Percentiles rank a stretch among this genome's conserved stretches.
These are phyloP conservation scores for Diospyros lotus DNA, from an alignment of 148 eudicot species.

Conservation along the genomic window DNA sequence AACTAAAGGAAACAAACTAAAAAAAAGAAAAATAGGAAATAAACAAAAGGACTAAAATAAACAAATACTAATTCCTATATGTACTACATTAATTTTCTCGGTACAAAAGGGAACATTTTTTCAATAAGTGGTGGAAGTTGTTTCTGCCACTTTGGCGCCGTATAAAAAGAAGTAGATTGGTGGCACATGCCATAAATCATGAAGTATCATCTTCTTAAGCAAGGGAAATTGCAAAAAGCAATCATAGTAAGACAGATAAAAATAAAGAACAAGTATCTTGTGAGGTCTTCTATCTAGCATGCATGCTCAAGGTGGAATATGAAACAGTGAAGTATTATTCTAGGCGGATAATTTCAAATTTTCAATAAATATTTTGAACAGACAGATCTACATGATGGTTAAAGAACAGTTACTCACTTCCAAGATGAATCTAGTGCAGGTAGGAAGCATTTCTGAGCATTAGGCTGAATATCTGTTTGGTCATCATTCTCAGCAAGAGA, in stretches of 20 bases:
- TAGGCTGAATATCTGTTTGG: not conserved
- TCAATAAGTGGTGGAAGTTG: no score
- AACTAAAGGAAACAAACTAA: no score
- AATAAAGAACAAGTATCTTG: no score
- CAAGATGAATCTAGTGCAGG: constrained; percentile 49
- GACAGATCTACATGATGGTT: not conserved
- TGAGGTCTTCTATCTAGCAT: not conserved
- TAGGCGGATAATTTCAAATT: no score
- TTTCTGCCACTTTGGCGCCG: no score
- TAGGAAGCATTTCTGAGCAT: constrained; percentile 24
- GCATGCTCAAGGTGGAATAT: not conserved
- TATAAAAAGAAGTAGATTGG: not conserved
- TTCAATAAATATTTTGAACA: not conserved
- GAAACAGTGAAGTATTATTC: no score
- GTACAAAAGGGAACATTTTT: no score
- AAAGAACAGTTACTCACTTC: constrained; percentile 47
- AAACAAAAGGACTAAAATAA: not conserved
- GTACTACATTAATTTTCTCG: not conserved
- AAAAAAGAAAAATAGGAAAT: no score
- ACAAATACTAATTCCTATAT: not conserved
- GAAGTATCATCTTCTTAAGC: not conserved
- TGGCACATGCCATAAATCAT: not conserved
- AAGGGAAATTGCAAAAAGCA: constrained; percentile 12
- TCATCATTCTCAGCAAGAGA: constrained; percentile 15
- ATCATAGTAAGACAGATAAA: not conserved